Evolutionary conservation across 345 rosid species (phyloP), one percentile per base, ranked within the genome.

Genomic region (Eucalyptus pauciflora): DNA sequence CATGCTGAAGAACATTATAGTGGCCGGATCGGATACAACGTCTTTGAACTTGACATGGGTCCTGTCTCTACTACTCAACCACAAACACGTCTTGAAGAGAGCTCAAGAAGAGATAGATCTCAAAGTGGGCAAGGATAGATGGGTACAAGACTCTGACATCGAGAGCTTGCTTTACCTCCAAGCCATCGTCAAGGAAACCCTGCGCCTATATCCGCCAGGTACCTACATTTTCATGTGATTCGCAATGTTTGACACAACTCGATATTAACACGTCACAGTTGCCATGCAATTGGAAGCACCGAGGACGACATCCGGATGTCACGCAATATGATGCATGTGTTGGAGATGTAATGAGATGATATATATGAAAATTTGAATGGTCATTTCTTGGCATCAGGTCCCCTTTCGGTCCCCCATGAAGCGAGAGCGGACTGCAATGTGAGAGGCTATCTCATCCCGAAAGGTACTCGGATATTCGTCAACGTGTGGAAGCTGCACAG

Each of bases 101-200:
- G 95, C 94, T 27, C 95, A 94, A 87, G 92, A 94, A 86, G 98
- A 96, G 90, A 90, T 96, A 12, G 94, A 94, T 90, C 86, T 2
- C 22, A 62, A 31, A 2, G 94, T 95, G 0, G 99, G 97, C 8
- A 91, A 86, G 89, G 88, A 50, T 2, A 92, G 89, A 50, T 94
- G 95, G 94, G 94, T 92, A 3, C 88, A 95, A 50, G 97, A 96
- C 88, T 93, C 95, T 5, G 96, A 96, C 85, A 88, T 95, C 20
- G 56, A 15, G 49, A 93, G 91, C 29, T 93, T 96, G 12, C 89
- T 87, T 16, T 94, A 93, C 90, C 85, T 95, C 87, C 94, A 91
- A 89, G 95, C 96, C 88, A 90, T 94, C 29, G 89, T 95, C 69
- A 96, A 96, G 71, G 98, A 96, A 91, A 91, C 95, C 50, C 88